A percentile compares a stretch with the other conserved stretches of the same genome.
phyloP scores from a whole-genome alignment of 768 basidiomycete species.

The Auricularia auricula-judae region DNA sequence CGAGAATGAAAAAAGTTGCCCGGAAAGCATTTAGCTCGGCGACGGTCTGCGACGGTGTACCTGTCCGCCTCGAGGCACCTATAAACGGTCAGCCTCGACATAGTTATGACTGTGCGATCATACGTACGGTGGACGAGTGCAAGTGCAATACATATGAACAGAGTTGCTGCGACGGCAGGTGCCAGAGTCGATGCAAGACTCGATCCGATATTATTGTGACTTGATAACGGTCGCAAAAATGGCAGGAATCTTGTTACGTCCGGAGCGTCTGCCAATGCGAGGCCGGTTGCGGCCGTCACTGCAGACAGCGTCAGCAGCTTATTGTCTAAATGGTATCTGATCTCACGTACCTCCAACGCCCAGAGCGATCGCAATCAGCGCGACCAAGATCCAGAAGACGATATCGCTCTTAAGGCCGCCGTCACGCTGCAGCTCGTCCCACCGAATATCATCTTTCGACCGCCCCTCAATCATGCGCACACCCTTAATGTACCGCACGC shows the following conservation, averaged over 20 bases:
- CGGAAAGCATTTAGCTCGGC: slow-evolving; percentile 52
- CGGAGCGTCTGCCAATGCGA: slow-evolving; percentile 58
- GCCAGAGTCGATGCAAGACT: slow-evolving; percentile 60
- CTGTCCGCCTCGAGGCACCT: slow-evolving; percentile 46
- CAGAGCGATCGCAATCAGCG: slow-evolving; percentile 38
- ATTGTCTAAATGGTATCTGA: not conserved
- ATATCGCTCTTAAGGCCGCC: slow-evolving; percentile 32
- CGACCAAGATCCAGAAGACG: slow-evolving; percentile 49
- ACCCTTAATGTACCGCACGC: slow-evolving; percentile 50
- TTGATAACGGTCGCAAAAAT: slow-evolving; percentile 46
- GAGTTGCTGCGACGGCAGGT: slow-evolving; percentile 47
- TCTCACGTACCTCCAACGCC: slow-evolving; percentile 38
- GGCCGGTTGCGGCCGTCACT: slow-evolving; percentile 65
- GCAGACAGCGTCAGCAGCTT: slow-evolving; percentile 4
- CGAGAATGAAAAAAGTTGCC: slow-evolving; percentile 49
- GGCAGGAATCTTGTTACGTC: slow-evolving; percentile 61
- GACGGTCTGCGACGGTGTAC: slow-evolving; percentile 51
- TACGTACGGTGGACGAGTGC: slow-evolving; percentile 45
- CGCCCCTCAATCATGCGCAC: slow-evolving; percentile 64
- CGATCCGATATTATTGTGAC: slow-evolving; percentile 37
- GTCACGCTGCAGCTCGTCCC: slow-evolving; percentile 63
- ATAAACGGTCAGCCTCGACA: not conserved
- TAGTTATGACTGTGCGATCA: not conserved
- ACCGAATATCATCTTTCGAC: slow-evolving; percentile 74
- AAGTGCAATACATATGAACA: slow-evolving; percentile 49